These are phyloP conservation scores for Thozetella sp. DNA, from an alignment of 495 filamentous ascomycete species.

Conservation along the genomic window DNA sequence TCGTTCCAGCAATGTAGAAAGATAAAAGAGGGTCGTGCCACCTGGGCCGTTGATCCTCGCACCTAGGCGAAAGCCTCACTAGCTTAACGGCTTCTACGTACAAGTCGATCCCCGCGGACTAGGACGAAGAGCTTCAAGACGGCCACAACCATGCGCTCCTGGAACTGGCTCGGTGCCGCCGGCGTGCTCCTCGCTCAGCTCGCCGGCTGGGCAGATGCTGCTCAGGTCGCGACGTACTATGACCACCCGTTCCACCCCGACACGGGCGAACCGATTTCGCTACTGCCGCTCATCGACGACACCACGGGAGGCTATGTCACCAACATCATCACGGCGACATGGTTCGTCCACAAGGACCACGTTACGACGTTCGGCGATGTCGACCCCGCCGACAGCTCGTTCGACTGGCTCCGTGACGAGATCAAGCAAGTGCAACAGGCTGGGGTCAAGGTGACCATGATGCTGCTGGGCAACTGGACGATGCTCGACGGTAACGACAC, in stretches of 20 bases:
- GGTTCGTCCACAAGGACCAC: neutral
- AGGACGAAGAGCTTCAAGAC: too few relatives aligned
- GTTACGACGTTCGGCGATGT: neutral
- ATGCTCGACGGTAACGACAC: constrained; percentile 42
- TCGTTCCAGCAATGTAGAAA: too few relatives aligned
- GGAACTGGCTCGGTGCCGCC: neutral
- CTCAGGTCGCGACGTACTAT: neutral
- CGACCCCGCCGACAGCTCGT: neutral
- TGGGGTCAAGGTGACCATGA: constrained; percentile 65
- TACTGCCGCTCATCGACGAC: neutral
- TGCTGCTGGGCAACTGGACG: constrained; percentile 67
- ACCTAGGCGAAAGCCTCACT: too few relatives aligned
- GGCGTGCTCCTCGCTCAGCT: neutral
- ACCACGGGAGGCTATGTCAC: neutral
- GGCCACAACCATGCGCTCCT: neutral
- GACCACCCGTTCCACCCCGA: neutral
- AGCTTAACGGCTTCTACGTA: too few relatives aligned
- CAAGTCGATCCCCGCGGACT: too few relatives aligned
- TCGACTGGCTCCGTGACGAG: constrained; percentile 57
- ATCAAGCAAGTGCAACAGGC: constrained; percentile 52
- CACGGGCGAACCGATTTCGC: neutral
- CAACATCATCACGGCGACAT: neutral
- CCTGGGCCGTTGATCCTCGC: too few relatives aligned
- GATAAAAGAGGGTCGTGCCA: too few relatives aligned
- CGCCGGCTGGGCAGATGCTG: neutral